These are phyloP conservation scores for Aspergillus flavus DNA, from an alignment of 2,329 filamentous ascomycete species.

Conservation along the genomic window DNA sequence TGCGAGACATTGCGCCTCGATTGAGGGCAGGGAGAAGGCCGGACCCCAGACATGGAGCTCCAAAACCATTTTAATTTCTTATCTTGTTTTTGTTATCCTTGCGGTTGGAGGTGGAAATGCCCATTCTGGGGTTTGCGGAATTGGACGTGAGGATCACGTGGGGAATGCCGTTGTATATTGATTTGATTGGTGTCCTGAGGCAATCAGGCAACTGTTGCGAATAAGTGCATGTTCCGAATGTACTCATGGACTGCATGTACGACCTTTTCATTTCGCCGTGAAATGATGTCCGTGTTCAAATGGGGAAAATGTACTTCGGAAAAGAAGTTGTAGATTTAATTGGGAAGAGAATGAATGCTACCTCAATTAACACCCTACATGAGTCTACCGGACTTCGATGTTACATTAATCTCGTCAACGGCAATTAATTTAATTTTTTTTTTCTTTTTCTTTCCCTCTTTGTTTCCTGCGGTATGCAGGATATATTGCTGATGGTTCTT, in stretches of 20 bases:
- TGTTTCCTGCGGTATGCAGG: not conserved
- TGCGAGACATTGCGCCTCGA: slow-evolving; percentile 88
- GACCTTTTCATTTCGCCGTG: not conserved
- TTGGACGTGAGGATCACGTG: slow-evolving; percentile 16
- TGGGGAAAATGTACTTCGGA: not conserved
- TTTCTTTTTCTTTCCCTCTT: not conserved
- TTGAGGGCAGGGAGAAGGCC: slow-evolving; percentile 83
- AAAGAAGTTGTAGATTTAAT: not conserved
- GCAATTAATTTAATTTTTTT: not conserved
- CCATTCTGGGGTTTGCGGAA: not conserved
- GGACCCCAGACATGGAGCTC: slow-evolving; percentile 90
- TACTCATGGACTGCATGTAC: no score
- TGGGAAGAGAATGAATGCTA: not conserved
- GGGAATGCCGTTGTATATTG: not conserved
- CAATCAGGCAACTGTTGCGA: not conserved
- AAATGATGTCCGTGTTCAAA: not conserved
- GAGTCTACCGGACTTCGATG: not conserved
- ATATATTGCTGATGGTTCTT: not conserved
- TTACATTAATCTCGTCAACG: not conserved
- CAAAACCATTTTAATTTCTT: slow-evolving; percentile 54
- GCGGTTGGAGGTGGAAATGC: not conserved
- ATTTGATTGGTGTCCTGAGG: slow-evolving; percentile 6
- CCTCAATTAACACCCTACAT: not conserved
- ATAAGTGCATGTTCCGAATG: not conserved
- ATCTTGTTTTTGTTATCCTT: not conserved